Evolutionary conservation across 78 protist species (phyloP).

Genomic region (Cavenderia fasciculata): DNA sequence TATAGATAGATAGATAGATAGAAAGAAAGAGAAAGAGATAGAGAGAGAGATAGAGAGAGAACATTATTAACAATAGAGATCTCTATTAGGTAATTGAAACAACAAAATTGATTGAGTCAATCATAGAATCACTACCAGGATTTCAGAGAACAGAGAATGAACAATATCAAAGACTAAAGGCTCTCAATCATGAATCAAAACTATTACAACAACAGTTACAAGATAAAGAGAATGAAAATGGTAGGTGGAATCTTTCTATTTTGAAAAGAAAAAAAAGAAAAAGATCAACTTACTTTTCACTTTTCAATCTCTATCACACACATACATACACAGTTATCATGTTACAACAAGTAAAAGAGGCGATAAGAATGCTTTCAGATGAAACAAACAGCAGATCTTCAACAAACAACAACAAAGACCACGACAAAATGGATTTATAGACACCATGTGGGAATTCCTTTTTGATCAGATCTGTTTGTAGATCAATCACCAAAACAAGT

Average conservation of each 20-base stretch:
- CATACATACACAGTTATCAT: slow-evolving; percentile 1
- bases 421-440: no score
- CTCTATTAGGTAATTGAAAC: slow-evolving; percentile 71
- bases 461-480: no score
- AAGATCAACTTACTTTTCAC: background rate
- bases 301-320: background rate
- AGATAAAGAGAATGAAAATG: slow-evolving; percentile 28
- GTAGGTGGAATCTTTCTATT: background rate
- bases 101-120: slow-evolving; percentile 62
- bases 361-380: slow-evolving; percentile 26
- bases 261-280: background rate
- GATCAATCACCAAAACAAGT: no score
- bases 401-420: no score
- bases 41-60: no score
- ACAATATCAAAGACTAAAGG: slow-evolving; percentile 32
- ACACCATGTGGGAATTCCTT: no score
- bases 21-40: no score
- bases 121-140: slow-evolving; percentile 58
- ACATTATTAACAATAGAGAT: no score
- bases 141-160: slow-evolving; percentile 40
- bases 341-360: slow-evolving; percentile 35
- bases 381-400: no score
- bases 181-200: slow-evolving; percentile 30
- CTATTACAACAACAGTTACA: background rate
- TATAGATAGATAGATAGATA: no score